Percentiles rank a stretch among this genome's conserved stretches.
Conservation (phyloP, 495 filamentous ascomycete species). For the Pyronema omphalodes region DNA sequence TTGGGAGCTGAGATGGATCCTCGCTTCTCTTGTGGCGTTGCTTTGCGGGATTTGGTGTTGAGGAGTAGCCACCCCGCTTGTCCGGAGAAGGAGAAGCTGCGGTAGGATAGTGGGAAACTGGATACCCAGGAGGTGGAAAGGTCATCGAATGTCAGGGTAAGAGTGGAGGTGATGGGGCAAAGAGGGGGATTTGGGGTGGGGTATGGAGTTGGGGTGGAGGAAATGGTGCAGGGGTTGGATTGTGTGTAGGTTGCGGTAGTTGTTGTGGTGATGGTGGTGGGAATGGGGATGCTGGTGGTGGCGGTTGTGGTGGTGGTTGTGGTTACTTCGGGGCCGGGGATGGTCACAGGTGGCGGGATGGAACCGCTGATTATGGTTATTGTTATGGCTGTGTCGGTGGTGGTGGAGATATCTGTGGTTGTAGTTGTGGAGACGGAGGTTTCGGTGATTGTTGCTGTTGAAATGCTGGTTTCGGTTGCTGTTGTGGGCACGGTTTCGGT, state of each 20-base stretch:
- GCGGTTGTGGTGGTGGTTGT: too few species aligned
- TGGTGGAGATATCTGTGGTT: neutral
- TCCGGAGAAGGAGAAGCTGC: neutral
- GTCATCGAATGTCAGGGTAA: neutral
- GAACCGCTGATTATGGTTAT: neutral
- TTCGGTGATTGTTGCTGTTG: neutral
- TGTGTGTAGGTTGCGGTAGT: neutral
- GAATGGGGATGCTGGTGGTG: neutral
- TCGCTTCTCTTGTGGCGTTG: neutral
- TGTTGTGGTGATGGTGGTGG: neutral
- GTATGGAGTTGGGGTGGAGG: neutral
- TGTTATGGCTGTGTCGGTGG: neutral
- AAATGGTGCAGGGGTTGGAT: neutral
- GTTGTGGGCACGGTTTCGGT: neutral
- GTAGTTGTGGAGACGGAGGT: neutral
- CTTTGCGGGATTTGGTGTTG: neutral
- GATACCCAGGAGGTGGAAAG: neutral
- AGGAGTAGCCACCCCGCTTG: neutral
- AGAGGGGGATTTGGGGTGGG: neutral
- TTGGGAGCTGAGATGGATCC: neutral
- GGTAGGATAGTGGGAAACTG: neutral
- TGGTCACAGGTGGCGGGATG: neutral
- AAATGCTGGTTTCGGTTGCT: neutral
- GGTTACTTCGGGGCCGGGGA: too few species aligned
- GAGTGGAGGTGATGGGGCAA: too few species aligned